Evolutionary conservation across 2,329 filamentous ascomycete species (phyloP).

Genomic region (Colletotrichum sp.): DNA sequence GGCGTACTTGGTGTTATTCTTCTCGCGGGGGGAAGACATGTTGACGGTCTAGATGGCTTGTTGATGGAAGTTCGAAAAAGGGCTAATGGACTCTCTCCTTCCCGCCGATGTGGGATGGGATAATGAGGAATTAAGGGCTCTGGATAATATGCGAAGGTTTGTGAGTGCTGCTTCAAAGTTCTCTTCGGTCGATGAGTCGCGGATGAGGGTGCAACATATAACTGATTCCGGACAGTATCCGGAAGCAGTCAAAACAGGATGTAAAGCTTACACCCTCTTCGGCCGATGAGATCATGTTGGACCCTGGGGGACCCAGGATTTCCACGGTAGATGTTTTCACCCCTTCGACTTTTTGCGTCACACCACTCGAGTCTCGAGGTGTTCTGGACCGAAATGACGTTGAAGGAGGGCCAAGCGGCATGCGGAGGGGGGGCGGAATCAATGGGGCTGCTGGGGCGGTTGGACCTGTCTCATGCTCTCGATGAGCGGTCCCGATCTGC

Average conservation of each 20-base stretch:
- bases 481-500: constrained; percentile 13
- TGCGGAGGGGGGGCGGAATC: constrained; percentile 13
- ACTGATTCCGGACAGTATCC: constrained; percentile 15
- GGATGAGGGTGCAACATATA: constrained; percentile 22
- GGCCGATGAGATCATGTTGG: constrained; percentile 25
- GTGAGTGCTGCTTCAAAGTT: neutral
- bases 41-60: neutral
- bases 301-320: constrained; percentile 19
- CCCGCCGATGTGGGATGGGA: neutral
- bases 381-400: constrained; percentile 29
- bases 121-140: neutral
- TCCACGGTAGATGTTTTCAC: neutral
- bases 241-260: constrained; percentile 21
- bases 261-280: constrained; percentile 15
- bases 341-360: constrained; percentile 13
- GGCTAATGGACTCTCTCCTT: neutral
- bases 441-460: constrained; percentile 11
- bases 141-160: neutral
- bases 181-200: neutral
- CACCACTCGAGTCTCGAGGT: constrained; percentile 9
- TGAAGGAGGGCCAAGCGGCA: constrained; percentile 24
- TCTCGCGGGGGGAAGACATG: constrained; percentile 34
- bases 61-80: constrained; percentile 19
- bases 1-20: constrained; percentile 35
- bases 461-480: constrained; percentile 14